Percentiles rank a stretch among this genome's conserved stretches.
These are phyloP conservation scores for Brassica cretica DNA, from an alignment of 345 rosid species.

Conservation along the genomic window DNA sequence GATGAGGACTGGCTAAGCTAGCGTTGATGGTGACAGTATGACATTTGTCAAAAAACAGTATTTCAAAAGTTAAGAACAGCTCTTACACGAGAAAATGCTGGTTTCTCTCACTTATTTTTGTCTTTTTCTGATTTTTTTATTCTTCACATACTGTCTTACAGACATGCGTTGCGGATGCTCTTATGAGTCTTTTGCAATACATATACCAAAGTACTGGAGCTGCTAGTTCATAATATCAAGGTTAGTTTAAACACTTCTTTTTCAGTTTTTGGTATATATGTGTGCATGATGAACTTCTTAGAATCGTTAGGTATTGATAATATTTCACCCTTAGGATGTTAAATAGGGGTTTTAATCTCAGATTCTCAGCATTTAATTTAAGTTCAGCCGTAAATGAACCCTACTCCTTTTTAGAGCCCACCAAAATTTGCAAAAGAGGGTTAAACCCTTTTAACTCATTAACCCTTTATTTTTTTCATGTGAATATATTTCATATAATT, in stretches of 20 bases:
- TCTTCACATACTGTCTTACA: not conserved
- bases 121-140: no score
- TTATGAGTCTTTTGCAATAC: slow-evolving; percentile 51
- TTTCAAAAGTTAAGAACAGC: no score
- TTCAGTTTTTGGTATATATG: not conserved
- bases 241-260: slow-evolving; percentile 37
- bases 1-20: not conserved
- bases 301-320: not conserved
- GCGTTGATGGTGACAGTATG: not conserved
- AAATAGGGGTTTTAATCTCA: not conserved
- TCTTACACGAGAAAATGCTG: not conserved
- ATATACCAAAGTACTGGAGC: slow-evolving; percentile 72
- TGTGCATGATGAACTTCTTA: not conserved
- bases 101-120: not conserved
- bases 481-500: not conserved
- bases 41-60: not conserved
- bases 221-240: slow-evolving; percentile 63
- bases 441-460: not conserved
- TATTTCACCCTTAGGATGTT: not conserved
- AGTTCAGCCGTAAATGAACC: not conserved
- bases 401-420: not conserved
- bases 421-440: no score
- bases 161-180: not conserved
- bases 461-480: not conserved
- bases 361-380: not conserved